Base-by-base conservation (phyloP, 2,329 filamentous ascomycete genomes). In the Paracamarosporium sp. region DNA sequence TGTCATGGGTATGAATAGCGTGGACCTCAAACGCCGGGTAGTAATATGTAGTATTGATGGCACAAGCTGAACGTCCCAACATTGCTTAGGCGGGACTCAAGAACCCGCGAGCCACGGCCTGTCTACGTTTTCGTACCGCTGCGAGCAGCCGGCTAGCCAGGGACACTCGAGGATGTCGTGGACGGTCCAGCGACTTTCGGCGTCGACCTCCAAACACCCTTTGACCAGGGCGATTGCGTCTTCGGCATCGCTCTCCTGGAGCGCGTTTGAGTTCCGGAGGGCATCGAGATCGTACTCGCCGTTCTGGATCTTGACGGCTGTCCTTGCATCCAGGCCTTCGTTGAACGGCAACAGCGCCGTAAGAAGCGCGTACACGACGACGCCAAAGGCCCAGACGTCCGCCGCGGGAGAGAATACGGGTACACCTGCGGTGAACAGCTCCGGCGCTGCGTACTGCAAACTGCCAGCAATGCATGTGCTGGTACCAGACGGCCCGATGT, bases 301-400 rank as follows among this genome's bases (percentile, higher is more conserved):
- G 15, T 79, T 80, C 28, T 85, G 71, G 56, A 90, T 90, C 63
- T 86, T 84, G 59, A 82, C 80, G 54, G 83, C 82, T 4, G 88
- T 81, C 55, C 84, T 85, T 45, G 85, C 83, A 44, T 85, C 79
- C 61, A 90, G 84, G 0, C 81, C 72, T 63, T 88, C 84, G 47
- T 85, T 82, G 74, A 90, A 90, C 0, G 88, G 88, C 5, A 88
- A 79, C 5, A 81, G 81, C 15, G 86, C 87, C 0, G 86, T 86
- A 24, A 88, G 75, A 24, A 89, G 75, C 1, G 85, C 81, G 66
- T 85, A 90, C 3, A 88, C 77, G 11, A 88, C 83, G 8, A 89
- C 85, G 4, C 88, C 88, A 64, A 85, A 88, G 2, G 88, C 87
- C 88, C 88, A 90, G 2, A 90, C 81, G 67, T 90, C 88, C 22